Base-by-base conservation (phyloP, 2,329 filamentous ascomycete species). In the Davidsoniella neocaledoniae region DNA sequence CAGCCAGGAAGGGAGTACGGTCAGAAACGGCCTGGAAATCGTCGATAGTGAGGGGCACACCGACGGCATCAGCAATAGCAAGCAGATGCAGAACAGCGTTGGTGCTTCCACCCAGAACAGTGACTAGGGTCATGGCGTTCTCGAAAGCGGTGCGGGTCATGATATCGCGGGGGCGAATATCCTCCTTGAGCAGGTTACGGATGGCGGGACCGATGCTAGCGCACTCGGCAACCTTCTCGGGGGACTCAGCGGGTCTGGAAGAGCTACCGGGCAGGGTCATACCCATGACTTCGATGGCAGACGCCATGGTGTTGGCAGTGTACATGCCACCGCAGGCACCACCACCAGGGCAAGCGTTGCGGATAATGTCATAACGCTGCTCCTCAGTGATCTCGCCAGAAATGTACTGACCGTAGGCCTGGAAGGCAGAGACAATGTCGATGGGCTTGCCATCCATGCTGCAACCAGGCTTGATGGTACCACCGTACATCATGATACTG, bases 401-500 rank as follows among this genome's bases (percentile, higher is more conserved):
- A 58, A 98, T 81, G 68, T 88, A 96, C 64, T 95, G 86, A 23
- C 91, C 91, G 62, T 96, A 96, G 4, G 90, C 83, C 69, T 98
- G 91, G 77, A 98, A 98, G 41, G 91, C 82, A 0, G 86, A 83
- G 59, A 93, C 85, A 54, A 94, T 93, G 46, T 79, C 77, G 56
- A 94, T 82, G 52, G 72, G 72, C 61, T 94, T 86, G 23, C 86
- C 86, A 57, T 94, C 81, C 90, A 77, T 91, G 98, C 98, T 58
- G 91, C 91, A 37, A 81, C 84, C 91, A 37, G 91, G 86, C 63
- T 84, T 81, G 63, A 96, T 98, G 40, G 85, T 87, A 45, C 91
- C 91, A 57, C 91, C 91, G 61, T 98, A 98, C 26, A 98, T 85
- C 91, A 98, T 98, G 62, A 98, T 73, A 58, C 85, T 87, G 26